phyloP scores from a whole-genome alignment of 2,329 filamentous ascomycete genomes.

The Fusarium sp. region DNA sequence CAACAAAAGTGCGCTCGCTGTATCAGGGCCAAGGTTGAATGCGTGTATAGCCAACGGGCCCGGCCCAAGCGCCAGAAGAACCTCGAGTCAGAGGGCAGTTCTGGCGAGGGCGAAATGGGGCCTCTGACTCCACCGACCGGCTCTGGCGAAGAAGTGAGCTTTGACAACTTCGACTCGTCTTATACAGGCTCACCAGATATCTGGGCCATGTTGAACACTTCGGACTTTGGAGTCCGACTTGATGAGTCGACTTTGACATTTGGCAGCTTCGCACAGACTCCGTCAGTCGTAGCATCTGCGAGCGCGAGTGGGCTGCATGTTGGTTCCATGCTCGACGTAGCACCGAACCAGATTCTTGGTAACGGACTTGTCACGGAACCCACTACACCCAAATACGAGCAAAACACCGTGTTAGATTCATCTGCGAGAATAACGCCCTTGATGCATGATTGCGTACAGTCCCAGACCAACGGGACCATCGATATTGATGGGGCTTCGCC shows the following conservation, averaged over 20 bases:
- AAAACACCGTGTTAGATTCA: accelerated
- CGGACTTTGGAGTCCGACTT: neutral
- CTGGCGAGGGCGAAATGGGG: neutral
- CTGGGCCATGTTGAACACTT: neutral
- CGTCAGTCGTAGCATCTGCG: neutral
- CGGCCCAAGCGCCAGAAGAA: neutral
- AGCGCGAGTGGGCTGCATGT: neutral
- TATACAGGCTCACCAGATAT: neutral
- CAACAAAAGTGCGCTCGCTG: neutral
- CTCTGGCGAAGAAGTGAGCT: neutral
- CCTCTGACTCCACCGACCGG: neutral
- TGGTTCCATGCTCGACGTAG: neutral
- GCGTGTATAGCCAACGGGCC: neutral
- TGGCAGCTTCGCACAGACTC: neutral
- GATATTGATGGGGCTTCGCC: neutral
- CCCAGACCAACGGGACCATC: neutral
- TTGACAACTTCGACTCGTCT: neutral
- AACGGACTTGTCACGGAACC: neutral
- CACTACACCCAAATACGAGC: neutral
- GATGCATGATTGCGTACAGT: neutral
- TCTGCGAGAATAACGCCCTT: neutral
- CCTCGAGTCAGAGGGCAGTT: neutral
- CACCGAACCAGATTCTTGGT: neutral
- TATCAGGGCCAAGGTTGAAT: neutral
- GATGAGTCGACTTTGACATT: neutral